These are phyloP conservation scores for Hypoxylon sp. DNA, from an alignment of 2,329 filamentous ascomycete species.

Conservation along the genomic window DNA sequence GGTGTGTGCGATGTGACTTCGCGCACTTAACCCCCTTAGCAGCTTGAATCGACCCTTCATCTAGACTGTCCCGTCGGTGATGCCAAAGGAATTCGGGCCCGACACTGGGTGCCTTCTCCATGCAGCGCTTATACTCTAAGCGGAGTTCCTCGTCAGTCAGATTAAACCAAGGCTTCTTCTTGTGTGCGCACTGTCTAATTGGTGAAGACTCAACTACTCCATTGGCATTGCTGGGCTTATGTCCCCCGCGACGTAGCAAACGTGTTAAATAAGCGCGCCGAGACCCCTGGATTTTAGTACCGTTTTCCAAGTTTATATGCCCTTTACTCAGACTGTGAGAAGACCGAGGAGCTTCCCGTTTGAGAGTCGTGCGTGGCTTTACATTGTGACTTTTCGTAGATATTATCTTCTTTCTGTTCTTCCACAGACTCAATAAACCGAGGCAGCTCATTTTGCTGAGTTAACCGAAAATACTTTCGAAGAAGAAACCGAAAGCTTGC, in stretches of 20 bases:
- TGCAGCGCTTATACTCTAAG: background rate
- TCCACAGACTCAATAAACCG: slow-evolving; percentile 1
- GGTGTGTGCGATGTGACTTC: background rate
- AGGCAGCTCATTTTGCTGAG: slow-evolving; percentile 8
- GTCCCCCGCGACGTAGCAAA: background rate
- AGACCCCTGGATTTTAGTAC: background rate
- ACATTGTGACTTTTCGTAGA: background rate
- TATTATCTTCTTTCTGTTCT: background rate
- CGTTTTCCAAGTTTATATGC: background rate
- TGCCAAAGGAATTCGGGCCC: slow-evolving; percentile 9
- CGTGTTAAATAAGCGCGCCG: background rate
- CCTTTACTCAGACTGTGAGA: background rate
- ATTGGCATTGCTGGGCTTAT: background rate
- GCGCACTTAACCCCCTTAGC: slow-evolving; percentile 19
- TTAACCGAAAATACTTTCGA: background rate
- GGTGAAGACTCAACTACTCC: background rate
- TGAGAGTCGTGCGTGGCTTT: background rate
- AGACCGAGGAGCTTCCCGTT: background rate
- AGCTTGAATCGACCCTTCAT: slow-evolving; percentile 20
- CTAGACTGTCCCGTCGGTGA: slow-evolving; percentile 25
- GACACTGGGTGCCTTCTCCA: slow-evolving; percentile 2
- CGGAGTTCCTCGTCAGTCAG: slow-evolving; percentile 6
- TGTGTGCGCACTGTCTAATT: background rate
- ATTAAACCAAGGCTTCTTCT: slow-evolving; percentile 16
- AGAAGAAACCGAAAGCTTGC: background rate